Conservation (phyloP, 2,329 filamentous ascomycete species). For the Diaporthe nobilis region DNA sequence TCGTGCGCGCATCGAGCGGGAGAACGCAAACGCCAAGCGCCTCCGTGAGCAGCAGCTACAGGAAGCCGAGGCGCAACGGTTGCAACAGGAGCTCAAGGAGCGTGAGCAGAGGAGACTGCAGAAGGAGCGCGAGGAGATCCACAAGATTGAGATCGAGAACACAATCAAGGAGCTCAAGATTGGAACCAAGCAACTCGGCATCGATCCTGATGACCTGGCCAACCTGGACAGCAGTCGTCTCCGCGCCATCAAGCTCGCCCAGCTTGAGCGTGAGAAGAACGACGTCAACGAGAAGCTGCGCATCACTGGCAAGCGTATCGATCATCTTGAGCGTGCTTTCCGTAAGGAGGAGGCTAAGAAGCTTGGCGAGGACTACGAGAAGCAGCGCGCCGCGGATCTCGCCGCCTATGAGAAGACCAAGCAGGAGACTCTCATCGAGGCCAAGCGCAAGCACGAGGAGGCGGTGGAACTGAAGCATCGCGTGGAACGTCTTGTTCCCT, state of each 20-base stretch:
- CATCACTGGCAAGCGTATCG: constrained; percentile 93
- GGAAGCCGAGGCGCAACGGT: constrained; percentile 89
- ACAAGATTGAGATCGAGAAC: constrained; percentile 94
- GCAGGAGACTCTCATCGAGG: constrained; percentile 81
- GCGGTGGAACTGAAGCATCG: constrained; percentile 95
- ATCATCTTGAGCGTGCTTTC: constrained; percentile 97
- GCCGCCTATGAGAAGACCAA: constrained; percentile 86
- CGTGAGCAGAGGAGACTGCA: constrained; percentile 89
- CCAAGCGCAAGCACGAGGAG: constrained; percentile 91
- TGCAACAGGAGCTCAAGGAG: constrained; percentile 92
- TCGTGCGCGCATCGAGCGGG: constrained; percentile 89
- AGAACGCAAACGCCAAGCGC: constrained; percentile 90
- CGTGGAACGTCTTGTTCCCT: constrained; percentile 84
- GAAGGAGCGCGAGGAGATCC: constrained; percentile 90
- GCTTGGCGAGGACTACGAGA: constrained; percentile 85
- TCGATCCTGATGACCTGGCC: constrained; percentile 86
- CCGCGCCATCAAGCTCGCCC: constrained; percentile 93
- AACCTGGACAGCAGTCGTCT: constrained; percentile 91
- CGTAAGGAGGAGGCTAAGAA: constrained; percentile 97
- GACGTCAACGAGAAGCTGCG: constrained; percentile 92
- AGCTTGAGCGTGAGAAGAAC: constrained; percentile 98
- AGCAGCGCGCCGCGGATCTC: constrained; percentile 83
- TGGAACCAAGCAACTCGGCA: constrained; percentile 80
- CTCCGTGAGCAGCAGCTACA: constrained; percentile 89
- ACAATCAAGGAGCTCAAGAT: constrained; percentile 93